phyloP scores from a whole-genome alignment of 1,139 yeast genomes.

The Saccharomycopsis hybrid region DNA sequence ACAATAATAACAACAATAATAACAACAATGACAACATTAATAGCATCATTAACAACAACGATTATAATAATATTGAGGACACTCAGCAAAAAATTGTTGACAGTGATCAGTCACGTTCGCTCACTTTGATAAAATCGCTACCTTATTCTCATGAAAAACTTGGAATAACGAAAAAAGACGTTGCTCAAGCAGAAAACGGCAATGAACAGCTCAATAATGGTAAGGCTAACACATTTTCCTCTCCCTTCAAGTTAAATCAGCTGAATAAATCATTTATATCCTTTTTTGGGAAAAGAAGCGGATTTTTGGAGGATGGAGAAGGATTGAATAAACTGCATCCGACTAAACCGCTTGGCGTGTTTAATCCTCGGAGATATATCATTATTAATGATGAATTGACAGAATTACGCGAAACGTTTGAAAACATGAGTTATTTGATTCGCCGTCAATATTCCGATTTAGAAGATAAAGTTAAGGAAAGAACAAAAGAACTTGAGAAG shows the following conservation, averaged over 20 bases:
- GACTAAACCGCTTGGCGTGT: neutral
- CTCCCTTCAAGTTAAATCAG: neutral
- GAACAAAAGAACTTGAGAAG: constrained; percentile 84
- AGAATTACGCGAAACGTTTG: constrained; percentile 82
- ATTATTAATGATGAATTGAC: constrained; percentile 69
- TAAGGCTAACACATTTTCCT: neutral
- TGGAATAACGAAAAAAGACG: constrained; percentile 11
- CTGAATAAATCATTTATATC: constrained; percentile 5
- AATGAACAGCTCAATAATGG: neutral
- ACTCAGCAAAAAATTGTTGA: neutral
- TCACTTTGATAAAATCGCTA: constrained; percentile 7
- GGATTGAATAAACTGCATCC: neutral
- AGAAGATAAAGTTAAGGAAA: constrained; percentile 82
- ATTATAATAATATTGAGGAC: neutral
- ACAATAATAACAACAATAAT: too few relatives aligned
- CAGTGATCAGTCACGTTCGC: neutral
- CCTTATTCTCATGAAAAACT: constrained; percentile 17
- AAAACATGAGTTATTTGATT: constrained; percentile 83
- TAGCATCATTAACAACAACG: neutral
- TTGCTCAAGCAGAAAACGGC: neutral
- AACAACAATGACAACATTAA: too few relatives aligned
- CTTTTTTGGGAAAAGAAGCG: neutral
- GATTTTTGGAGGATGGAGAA: neutral
- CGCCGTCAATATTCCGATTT: constrained; percentile 76
- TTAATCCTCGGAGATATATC: constrained; percentile 25